phyloP scores from a whole-genome alignment of 2,329 filamentous ascomycete species.

The Juglanconis juglandina region DNA sequence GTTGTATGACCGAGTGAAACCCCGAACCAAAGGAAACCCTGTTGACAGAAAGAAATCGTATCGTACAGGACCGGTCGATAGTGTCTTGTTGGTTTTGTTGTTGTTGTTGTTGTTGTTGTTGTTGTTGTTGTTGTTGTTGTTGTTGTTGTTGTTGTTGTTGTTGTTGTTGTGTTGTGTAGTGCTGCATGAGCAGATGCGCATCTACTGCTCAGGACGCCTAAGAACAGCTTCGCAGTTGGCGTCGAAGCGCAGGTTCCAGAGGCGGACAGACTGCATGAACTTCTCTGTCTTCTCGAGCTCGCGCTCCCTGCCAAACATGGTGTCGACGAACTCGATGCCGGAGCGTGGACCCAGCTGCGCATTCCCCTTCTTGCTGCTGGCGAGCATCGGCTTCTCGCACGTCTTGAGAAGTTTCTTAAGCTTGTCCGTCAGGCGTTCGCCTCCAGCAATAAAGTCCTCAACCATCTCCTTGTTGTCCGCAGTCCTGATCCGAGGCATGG shows the following conservation, averaged over 20 bases:
- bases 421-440: constrained; percentile 80
- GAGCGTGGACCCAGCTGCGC: constrained; percentile 83
- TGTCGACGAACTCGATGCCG: constrained; percentile 92
- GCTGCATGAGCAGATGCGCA: neutral
- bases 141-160: neutral
- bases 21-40: constrained; percentile 7
- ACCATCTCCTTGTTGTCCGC: constrained; percentile 75
- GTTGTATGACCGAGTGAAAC: constrained; percentile 9
- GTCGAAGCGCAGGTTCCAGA: constrained; percentile 93
- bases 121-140: neutral
- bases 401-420: constrained; percentile 83
- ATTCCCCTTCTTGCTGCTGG: constrained; percentile 75
- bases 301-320: constrained; percentile 87
- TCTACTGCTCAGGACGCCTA: constrained; percentile 54
- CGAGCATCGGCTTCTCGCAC: constrained; percentile 94
- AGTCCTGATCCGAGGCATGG: constrained; percentile 66
- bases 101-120: neutral
- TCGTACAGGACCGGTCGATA: constrained; percentile 13
- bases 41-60: constrained; percentile 14
- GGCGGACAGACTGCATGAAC: constrained; percentile 81
- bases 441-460: constrained; percentile 85
- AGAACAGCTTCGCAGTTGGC: constrained; percentile 93
- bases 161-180: neutral
- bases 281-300: constrained; percentile 88
- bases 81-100: constrained; percentile 6